Conservation (phyloP, 257 asterid genomes). For the Rauvolfia tetraphylla region DNA sequence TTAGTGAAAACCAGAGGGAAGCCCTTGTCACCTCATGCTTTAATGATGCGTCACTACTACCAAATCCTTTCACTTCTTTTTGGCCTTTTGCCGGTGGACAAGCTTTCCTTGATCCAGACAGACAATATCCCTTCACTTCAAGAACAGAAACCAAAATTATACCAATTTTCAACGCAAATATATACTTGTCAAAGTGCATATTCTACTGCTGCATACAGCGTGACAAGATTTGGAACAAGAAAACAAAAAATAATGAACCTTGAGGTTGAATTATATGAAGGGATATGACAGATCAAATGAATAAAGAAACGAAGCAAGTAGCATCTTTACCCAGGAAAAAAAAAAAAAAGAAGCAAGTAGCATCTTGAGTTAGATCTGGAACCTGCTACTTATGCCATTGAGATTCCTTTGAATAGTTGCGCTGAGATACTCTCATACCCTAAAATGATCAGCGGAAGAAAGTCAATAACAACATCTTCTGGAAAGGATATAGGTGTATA, state of each 20-base stretch:
- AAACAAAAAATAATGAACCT: background rate
- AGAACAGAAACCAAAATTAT: background rate
- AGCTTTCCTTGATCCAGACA: slow-evolving; percentile 10
- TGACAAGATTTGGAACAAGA: background rate
- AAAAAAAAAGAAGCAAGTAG: background rate
- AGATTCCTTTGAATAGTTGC: background rate
- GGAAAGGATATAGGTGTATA: no score
- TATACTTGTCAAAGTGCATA: background rate
- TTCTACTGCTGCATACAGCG: background rate
- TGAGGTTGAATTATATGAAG: background rate
- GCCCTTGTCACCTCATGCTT: slow-evolving; percentile 8
- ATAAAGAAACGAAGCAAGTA: no score
- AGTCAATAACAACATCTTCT: no score
- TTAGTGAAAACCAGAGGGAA: slow-evolving; percentile 4
- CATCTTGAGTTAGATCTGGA: background rate
- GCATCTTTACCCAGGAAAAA: no score
- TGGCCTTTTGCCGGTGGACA: slow-evolving; percentile 16
- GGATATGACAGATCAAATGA: no score
- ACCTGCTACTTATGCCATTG: background rate
- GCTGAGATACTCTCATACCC: background rate
- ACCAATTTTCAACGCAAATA: background rate
- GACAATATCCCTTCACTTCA: slow-evolving; percentile 10
- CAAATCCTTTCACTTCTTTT: slow-evolving; percentile 21
- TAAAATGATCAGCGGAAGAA: no score
- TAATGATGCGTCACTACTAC: slow-evolving; percentile 9